Base-by-base conservation (phyloP, 176 grass and related monocot genomes). In the Bonia amplexicaulis region DNA sequence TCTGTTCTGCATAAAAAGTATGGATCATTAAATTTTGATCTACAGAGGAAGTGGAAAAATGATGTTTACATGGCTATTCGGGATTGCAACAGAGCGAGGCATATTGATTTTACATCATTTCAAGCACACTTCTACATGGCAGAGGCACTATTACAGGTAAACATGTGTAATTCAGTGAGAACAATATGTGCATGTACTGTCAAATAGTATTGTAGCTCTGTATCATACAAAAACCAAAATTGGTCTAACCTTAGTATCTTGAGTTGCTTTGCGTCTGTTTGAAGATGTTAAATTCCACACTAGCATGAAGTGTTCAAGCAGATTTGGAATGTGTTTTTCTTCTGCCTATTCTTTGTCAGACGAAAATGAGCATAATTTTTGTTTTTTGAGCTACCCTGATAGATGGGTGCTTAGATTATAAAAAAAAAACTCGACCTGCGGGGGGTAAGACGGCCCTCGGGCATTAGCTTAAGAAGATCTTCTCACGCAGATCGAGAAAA, bases 1-100 rank as follows among this genome's bases (percentile, higher is more conserved):
- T 83, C 37, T 88, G 27, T 78, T 83, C n/a, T 16, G 29, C 58
- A 2, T 55, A 25, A 71, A 75, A 80, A 12, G 14, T 66, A 59
- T 1, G 22, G 67, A 72, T 90, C 37, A 68, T 88, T 73, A 70
- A 74, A 69, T 88, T 41, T 80, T 88, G 64, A 62, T 95, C 31
- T 88, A 62, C 90, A 99, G 93, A 89, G 93, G 78, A 99, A 88
- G 58, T 96, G 93, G 96, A 99, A 99, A 83, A 92, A 99, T 87
- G 96, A 99, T 89, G 93, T 89, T 73, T 90, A 94, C 84, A 94
- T 99, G 96, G 91, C 93, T 31, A 94, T 98, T 69, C 87, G 93
- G 53, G 96, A 96, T 67, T 99, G 93, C 82, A 94, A 92, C 41
- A 89, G 41, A 67, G 93, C 90, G 48, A 84, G 88, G 58, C 69